phyloP scores from a whole-genome alignment of 306 rosid species.

The Mimosa bimucronata region DNA sequence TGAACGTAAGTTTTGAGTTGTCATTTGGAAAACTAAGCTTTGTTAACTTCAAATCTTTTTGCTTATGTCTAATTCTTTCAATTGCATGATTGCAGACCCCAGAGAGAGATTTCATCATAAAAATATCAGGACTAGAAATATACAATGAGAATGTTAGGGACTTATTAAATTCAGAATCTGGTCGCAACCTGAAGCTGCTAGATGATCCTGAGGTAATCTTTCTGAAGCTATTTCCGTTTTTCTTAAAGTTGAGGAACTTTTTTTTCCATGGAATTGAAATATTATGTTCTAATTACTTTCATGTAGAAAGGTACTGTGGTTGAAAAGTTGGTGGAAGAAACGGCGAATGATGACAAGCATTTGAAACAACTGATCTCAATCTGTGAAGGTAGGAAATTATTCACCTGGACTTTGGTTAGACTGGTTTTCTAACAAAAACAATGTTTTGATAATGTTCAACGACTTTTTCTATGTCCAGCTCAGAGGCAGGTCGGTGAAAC shows the following conservation, averaged over 20 bases:
- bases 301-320: conserved; percentile 97
- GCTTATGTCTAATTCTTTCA: conserved; percentile 26
- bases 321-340: conserved; percentile 96
- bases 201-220: conserved; percentile 93
- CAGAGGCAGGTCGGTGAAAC: conserved; percentile 99
- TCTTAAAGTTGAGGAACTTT: neutral
- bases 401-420: conserved; percentile 15
- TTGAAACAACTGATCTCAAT: conserved; percentile 88
- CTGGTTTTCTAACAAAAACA: conserved; percentile 8
- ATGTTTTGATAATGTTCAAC: neutral
- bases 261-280: conserved; percentile 21
- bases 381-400: conserved; percentile 75
- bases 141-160: conserved; percentile 96
- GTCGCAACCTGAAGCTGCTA: conserved; percentile 84
- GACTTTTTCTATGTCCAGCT: conserved; percentile 52
- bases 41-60: conserved; percentile 15
- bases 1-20: conserved; percentile 61
- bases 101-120: conserved; percentile 81
- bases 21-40: conserved; percentile 5
- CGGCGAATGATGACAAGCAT: conserved; percentile 81
- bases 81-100: conserved; percentile 66
- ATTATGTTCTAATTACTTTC: conserved; percentile 20
- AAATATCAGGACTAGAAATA: conserved; percentile 96
- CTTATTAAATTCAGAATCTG: conserved; percentile 88
- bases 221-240: neutral